Evolutionary conservation across 257 asterid genomes (phyloP).

Genomic region (Penstemon newberryi): DNA sequence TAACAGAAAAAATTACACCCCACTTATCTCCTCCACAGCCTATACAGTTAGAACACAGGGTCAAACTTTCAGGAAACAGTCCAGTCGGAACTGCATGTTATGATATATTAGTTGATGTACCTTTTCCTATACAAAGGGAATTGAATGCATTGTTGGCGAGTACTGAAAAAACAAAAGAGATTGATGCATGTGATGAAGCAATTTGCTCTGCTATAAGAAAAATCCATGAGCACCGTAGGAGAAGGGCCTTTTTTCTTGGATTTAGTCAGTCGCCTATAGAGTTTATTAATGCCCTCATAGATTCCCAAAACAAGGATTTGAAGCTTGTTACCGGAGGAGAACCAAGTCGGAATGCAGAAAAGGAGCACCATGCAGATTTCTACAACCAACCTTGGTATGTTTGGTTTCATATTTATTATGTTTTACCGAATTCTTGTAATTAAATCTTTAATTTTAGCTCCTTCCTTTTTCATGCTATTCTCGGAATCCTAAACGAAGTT

Average conservation of each 20-base stretch:
- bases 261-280: slow-evolving; percentile 97
- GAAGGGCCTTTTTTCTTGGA: slow-evolving; percentile 96
- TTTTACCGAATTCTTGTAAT: background rate
- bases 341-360: slow-evolving; percentile 77
- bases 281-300: slow-evolving; percentile 77
- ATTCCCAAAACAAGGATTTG: slow-evolving; percentile 91
- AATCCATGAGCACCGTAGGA: slow-evolving; percentile 87
- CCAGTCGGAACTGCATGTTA: slow-evolving; percentile 94
- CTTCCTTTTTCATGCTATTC: background rate
- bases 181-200: slow-evolving; percentile 91
- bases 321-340: slow-evolving; percentile 72
- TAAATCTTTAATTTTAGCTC: background rate
- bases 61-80: slow-evolving; percentile 79
- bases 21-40: slow-evolving; percentile 88
- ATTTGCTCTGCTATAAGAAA: slow-evolving; percentile 86
- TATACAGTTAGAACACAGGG: slow-evolving; percentile 88
- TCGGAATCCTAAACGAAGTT: background rate
- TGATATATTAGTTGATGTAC: slow-evolving; percentile 84
- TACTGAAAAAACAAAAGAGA: slow-evolving; percentile 92
- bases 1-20: slow-evolving; percentile 71
- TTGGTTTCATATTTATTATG: slow-evolving; percentile 7
- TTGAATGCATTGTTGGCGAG: slow-evolving; percentile 77
- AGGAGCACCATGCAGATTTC: slow-evolving; percentile 86
- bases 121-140: slow-evolving; percentile 92
- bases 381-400: slow-evolving; percentile 90